Conservation (phyloP, 305 asterid genomes). For the Ajuga reptans region DNA sequence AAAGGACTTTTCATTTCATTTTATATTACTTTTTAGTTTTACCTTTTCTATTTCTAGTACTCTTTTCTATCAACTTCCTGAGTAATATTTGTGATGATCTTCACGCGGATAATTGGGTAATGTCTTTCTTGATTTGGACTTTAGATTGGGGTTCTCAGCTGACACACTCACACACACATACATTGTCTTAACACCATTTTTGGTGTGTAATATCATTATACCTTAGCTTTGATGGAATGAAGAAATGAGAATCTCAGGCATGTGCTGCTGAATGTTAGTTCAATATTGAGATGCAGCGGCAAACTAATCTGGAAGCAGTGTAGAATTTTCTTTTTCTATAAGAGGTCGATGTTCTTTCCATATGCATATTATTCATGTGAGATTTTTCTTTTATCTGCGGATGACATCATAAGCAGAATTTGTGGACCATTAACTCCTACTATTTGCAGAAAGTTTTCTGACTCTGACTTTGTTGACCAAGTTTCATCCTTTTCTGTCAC, state of each 20-base stretch:
- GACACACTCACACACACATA: too few relatives aligned
- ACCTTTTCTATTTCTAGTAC: not conserved
- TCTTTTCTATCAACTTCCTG: not conserved
- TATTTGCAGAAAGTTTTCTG: not conserved
- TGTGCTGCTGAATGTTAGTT: not conserved
- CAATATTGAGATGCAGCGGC: not conserved
- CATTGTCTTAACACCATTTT: not conserved
- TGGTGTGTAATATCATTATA: not conserved
- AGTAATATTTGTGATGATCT: not conserved
- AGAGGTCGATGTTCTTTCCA: too few relatives aligned
- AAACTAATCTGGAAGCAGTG: not conserved
- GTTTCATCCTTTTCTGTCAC: not conserved
- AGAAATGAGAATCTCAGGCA: not conserved
- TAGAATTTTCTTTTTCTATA: not conserved
- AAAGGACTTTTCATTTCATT: not conserved
- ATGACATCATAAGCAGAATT: not conserved
- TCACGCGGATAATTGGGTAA: not conserved
- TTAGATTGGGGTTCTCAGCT: too few relatives aligned
- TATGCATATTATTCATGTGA: not conserved
- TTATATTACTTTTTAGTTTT: not conserved
- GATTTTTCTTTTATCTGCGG: not conserved
- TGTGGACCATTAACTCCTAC: too few relatives aligned
- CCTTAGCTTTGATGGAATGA: not conserved
- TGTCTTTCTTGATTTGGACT: not conserved
- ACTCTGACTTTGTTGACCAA: not conserved